Percentiles rank a stretch among this genome's conserved stretches.
Conservation (phyloP, 2,329 filamentous ascomycete species). For the Pseudocercospora musae region DNA sequence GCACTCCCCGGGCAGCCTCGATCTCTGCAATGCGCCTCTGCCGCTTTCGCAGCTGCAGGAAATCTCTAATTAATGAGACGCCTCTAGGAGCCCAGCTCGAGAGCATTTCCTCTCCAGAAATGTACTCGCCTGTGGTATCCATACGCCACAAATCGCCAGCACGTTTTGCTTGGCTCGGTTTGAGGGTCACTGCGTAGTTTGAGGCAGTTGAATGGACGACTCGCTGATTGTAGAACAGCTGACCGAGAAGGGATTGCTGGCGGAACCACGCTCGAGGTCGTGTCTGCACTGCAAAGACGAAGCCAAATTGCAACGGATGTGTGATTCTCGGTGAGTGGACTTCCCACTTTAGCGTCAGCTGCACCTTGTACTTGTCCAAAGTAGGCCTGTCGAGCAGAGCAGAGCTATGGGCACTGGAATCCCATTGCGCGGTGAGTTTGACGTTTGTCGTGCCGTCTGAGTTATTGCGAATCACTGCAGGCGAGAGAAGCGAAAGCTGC, state of each 20-base stretch:
- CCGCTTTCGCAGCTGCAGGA: conserved; percentile 70
- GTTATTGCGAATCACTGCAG: conserved; percentile 77
- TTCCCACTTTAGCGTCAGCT: conserved; percentile 84
- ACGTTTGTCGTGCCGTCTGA: conserved; percentile 86
- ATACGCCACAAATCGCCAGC: conserved; percentile 94
- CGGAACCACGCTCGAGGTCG: conserved; percentile 79
- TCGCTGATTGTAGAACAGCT: conserved; percentile 78
- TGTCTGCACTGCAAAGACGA: conserved; percentile 79
- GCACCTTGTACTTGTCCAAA: conserved; percentile 86
- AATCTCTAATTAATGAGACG: conserved; percentile 87
- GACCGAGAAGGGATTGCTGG: conserved; percentile 80
- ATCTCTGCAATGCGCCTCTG: conserved; percentile 74
- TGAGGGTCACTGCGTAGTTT: conserved; percentile 82
- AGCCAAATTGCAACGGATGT: conserved; percentile 82
- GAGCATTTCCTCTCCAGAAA: conserved; percentile 90
- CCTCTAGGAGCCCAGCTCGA: conserved; percentile 83
- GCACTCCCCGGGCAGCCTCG: conserved; percentile 66
- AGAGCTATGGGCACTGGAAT: conserved; percentile 88
- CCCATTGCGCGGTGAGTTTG: conserved; percentile 89
- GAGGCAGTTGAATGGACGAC: conserved; percentile 83
- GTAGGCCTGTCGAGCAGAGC: conserved; percentile 91
- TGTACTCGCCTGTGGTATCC: conserved; percentile 90
- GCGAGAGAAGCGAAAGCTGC: conserved; percentile 69
- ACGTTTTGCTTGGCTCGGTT: conserved; percentile 84
- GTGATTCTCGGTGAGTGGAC: conserved; percentile 77